Percentiles rank a stretch among this genome's conserved stretches.
Evolutionary conservation across 495 filamentous ascomycete genomes (phyloP).

Genomic region (Penicillium cinerascens): DNA sequence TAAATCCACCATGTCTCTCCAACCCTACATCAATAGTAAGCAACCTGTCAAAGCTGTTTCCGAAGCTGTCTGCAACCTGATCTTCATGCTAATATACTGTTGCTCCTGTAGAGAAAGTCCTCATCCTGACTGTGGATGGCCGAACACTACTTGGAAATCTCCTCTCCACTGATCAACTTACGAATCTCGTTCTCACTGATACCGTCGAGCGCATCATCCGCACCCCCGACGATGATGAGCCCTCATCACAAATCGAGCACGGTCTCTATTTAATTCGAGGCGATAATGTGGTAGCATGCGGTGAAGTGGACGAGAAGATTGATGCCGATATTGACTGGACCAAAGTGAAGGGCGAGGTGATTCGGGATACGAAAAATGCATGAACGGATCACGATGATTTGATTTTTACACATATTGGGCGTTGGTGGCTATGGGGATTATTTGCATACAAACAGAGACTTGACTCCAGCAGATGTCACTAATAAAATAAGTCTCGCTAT

Average conservation of each 20-base stretch:
- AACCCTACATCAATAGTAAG: slow-evolving; percentile 64
- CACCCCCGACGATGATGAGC: slow-evolving; percentile 74
- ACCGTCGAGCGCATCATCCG: slow-evolving; percentile 89
- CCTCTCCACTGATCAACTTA: slow-evolving; percentile 83
- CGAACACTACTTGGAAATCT: slow-evolving; percentile 82
- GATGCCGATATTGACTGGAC: slow-evolving; percentile 88
- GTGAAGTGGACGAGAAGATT: slow-evolving; percentile 82
- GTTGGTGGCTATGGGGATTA: slow-evolving; percentile 13
- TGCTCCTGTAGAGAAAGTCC: slow-evolving; percentile 68
- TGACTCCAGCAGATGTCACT: too few species aligned
- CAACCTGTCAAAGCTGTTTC: not conserved
- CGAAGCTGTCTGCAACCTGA: not conserved
- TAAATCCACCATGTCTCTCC: slow-evolving; percentile 61
- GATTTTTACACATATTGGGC: slow-evolving; percentile 10
- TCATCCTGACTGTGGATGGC: slow-evolving; percentile 89
- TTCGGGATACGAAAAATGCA: slow-evolving; percentile 77
- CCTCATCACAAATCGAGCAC: slow-evolving; percentile 74
- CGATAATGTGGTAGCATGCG: slow-evolving; percentile 87
- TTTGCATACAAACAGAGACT: slow-evolving; percentile 21
- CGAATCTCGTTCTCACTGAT: slow-evolving; percentile 82
- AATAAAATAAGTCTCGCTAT: too few species aligned
- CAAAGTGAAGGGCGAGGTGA: slow-evolving; percentile 79
- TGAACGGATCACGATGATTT: slow-evolving; percentile 34
- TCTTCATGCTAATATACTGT: slow-evolving; percentile 24
- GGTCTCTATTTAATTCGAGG: slow-evolving; percentile 91